Conservation (phyloP, 169 alveolate genomes). For the Miamiensis avidus region DNA sequence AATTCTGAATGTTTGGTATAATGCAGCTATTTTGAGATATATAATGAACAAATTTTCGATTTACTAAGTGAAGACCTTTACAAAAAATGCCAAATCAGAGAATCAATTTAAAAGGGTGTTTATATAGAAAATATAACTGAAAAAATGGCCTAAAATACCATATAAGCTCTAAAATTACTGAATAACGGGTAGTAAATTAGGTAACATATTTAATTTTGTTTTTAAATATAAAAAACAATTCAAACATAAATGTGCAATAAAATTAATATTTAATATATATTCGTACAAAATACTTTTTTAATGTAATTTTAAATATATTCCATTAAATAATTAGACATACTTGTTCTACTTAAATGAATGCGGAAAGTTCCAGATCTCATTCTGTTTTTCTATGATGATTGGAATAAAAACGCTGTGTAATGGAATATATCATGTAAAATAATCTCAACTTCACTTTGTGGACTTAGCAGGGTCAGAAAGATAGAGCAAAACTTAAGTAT, state of each 20-base stretch:
- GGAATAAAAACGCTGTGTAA: constrained; percentile 19
- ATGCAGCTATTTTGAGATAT: constrained; percentile 77
- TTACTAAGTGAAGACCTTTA: constrained; percentile 51
- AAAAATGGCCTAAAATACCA: constrained; percentile 37
- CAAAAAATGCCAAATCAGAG: constrained; percentile 26
- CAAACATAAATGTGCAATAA: too few relatives aligned
- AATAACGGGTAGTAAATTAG: constrained; percentile 67
- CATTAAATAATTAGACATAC: constrained; percentile 50
- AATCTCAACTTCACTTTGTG: constrained; percentile 68
- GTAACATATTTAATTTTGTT: too few relatives aligned
- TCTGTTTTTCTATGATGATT: constrained; percentile 74
- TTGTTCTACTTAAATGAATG: constrained; percentile 77
- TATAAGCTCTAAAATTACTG: constrained; percentile 46
- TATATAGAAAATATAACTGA: constrained; percentile 50
- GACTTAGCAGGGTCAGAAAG: constrained; percentile 89
- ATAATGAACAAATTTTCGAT: constrained; percentile 83
- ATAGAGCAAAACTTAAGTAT: constrained; percentile 11
- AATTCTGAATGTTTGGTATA: constrained; percentile 26
- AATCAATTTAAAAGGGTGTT: constrained; percentile 55
- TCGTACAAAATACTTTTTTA: too few relatives aligned
- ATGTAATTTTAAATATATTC: too few relatives aligned
- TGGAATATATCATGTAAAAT: background rate
- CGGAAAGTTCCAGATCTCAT: constrained; percentile 75
- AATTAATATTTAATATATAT: too few relatives aligned
- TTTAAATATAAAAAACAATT: too few relatives aligned